Evolutionary conservation across 176 grass and related monocot genomes (phyloP), one percentile per base, ranked within the genome.

Genomic region (Carex scoparia): DNA sequence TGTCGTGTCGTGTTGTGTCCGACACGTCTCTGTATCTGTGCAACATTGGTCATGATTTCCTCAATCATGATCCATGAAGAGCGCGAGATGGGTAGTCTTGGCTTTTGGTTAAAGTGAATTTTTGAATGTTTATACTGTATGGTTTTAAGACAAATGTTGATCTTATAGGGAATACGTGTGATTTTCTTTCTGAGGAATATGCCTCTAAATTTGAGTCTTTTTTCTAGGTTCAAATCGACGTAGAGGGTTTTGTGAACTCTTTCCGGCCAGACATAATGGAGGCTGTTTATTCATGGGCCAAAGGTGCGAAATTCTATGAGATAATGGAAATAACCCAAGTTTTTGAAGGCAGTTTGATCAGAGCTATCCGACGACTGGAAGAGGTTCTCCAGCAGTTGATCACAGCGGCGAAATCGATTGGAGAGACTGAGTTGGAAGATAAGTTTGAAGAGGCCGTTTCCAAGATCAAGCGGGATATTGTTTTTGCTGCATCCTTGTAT

Each of bases 331-430:
- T 91, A 77, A 88, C 94, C 11, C 86, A 92, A 67, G 94, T 94
- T 57, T 98, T 98, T 7, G 95, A 98, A 62, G 95, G 95, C 69
- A 98, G 95, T 79, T 77, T 98, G 86, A 98, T 98, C 83, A 93
- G 95, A 75, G 92, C 95, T 4, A 94, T 98, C 69, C 91, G 91
- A 84, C 89, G 95, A 86, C 83, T 98, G 0, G 95, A 94, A 87
- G 95, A 94, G 86, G 92, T 98, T 90, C 81, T 98, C 16, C 95
- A 98, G 81, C 95, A 98, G 87, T 80, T 98, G 66, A 98, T 95
- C 82, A 77, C 91, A 57, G 95, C 95, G 6, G 89, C 95, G 35
- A 90, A 92, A 56, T 93, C 95, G 0, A 90, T 94, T n/a, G 93
- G 95, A 7, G 95, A 95, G 86, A 88, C 80, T 0, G 80, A 95